Evolutionary conservation across 768 basidiomycete genomes (phyloP).

Genomic region (Lenzites betulinus): DNA sequence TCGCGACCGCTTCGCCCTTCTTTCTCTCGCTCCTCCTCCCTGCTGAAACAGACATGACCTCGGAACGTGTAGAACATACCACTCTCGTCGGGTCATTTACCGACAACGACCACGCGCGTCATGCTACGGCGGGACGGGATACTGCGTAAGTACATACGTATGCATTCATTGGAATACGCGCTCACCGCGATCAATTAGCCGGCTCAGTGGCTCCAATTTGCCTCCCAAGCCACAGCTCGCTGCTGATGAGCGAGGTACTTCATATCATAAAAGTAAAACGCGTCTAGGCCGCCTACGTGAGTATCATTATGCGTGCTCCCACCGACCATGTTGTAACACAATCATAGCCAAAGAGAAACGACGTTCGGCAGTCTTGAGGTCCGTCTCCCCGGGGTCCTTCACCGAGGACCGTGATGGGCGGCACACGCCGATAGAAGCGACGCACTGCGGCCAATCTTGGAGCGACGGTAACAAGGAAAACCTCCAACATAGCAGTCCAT

Average conservation of each 20-base stretch:
- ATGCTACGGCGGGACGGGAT: no score
- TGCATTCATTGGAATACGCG: no score
- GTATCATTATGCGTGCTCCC: neutral
- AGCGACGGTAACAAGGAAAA: no score
- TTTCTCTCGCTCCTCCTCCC: slow-evolving; percentile 15
- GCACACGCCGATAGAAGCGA: no score
- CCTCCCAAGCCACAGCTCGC: slow-evolving; percentile 5
- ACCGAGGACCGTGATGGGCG: no score
- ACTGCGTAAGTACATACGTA: no score
- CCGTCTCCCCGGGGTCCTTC: neutral
- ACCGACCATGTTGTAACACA: no score
- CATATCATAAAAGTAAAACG: neutral
- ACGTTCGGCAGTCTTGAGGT: neutral
- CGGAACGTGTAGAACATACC: slow-evolving; percentile 16
- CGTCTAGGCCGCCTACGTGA: neutral
- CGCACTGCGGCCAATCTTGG: no score
- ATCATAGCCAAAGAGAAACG: neutral
- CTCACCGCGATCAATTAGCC: no score
- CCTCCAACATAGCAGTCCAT: no score
- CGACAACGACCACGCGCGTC: no score
- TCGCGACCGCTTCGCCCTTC: slow-evolving; percentile 10
- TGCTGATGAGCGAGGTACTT: neutral
- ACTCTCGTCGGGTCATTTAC: neutral
- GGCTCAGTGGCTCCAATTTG: neutral
- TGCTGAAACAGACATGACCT: slow-evolving; percentile 30